Base-by-base conservation (phyloP, 306 rosid species). In the Coriaria nepalensis region DNA sequence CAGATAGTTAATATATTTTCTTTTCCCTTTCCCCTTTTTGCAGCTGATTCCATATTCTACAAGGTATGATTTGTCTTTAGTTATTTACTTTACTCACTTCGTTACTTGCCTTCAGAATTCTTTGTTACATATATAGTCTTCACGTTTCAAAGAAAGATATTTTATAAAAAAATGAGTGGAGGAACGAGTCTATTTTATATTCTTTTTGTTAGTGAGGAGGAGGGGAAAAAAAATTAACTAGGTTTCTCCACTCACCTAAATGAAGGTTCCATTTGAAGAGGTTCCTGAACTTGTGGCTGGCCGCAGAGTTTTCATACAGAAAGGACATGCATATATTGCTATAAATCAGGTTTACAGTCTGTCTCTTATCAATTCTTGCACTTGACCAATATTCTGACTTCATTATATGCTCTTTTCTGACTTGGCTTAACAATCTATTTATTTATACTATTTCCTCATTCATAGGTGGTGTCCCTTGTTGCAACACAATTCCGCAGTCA, bases 241-340 rank as follows among this genome's bases (percentile, higher is more conserved):
- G n/a, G n/a, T n/a, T 50, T 50, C 42, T 12, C 47, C 40, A 14
- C 10, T 43, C 46, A 57, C 58, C 37, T 50, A n/a, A 40, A n/a
- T 71, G 62, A 65, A 90, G 98, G 94, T 85, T 37, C 92, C 95
- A 7, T 90, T 75, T 67, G 87, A 85, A 77, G 98, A 85, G 75
- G 95, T 90, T 73, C 92, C 95, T 53, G 94, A 81, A 63, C 98
- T 90, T 46, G 92, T 85, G 39, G 85, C 83, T 75, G 77, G 92
- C 40, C 85, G 95, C 32, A 81, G 64, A 70, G 94, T 85, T 49
- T 81, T 66, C 73, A 48, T 85, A 50, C 77, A 72, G 14, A 86
- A 75, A 73, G 95, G 98, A 60, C 53, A 67, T 71, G 98, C 94
- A 39, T 85, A 71, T 61, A 72, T 90, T 52, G 92, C 95, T 46